Conservation (phyloP, 225 moss, liverwort and hornwort genomes). For the Marchantia paleacea region DNA sequence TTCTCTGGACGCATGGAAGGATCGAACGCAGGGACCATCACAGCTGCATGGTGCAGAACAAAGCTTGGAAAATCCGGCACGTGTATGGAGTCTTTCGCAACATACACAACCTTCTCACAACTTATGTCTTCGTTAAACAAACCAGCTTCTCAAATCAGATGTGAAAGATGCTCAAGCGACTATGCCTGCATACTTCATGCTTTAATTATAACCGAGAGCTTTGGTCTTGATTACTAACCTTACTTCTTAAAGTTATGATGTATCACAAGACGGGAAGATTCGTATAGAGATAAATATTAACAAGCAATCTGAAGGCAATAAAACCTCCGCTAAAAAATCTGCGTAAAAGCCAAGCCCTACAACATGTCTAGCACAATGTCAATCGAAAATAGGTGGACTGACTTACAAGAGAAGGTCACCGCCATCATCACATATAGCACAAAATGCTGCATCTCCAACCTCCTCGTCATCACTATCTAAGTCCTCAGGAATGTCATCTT, state of each 20-base stretch:
- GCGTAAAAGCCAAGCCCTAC: background rate
- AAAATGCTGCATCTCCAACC: conserved; percentile 39
- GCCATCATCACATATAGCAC: conserved; percentile 48
- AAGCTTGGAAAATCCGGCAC: background rate
- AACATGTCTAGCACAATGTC: background rate
- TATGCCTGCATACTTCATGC: background rate
- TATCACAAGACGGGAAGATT: too few relatives aligned
- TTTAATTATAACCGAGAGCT: background rate
- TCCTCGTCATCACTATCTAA: conserved; percentile 30
- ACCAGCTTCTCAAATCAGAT: background rate
- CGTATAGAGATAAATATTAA: too few relatives aligned
- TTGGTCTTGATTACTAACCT: too few relatives aligned
- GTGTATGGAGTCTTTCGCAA: background rate
- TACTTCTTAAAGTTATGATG: too few relatives aligned
- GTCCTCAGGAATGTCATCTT: conserved; percentile 27
- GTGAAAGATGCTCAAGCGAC: background rate
- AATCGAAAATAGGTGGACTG: background rate
- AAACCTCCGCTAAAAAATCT: background rate
- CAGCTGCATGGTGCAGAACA: conserved; percentile 23
- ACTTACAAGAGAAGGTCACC: conserved; percentile 45
- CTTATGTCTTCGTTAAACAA: background rate
- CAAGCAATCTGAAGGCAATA: background rate
- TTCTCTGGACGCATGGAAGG: conserved; percentile 37
- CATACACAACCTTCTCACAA: background rate
- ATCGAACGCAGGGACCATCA: conserved; percentile 45